Evolutionary conservation across 495 filamentous ascomycete species (phyloP).

Genomic region (Daldinia vernicosa): DNA sequence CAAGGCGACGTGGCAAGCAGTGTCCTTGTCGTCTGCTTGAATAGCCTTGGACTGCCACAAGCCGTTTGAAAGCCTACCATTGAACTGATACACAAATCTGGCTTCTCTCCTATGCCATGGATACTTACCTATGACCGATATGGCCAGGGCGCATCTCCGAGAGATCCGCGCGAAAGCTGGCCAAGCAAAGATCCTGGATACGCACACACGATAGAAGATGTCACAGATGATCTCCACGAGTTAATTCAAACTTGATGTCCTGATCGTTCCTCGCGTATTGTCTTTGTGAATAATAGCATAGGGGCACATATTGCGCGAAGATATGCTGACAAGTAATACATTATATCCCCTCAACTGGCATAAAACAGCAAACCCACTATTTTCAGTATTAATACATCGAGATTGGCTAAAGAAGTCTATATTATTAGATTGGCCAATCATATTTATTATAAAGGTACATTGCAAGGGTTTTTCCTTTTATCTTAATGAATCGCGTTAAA

Average conservation of each 20-base stretch:
- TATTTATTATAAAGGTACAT: too few relatives aligned
- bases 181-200: conserved; percentile 33
- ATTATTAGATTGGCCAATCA: too few relatives aligned
- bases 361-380: too few relatives aligned
- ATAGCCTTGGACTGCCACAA: conserved; percentile 25
- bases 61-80: conserved; percentile 28
- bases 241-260: conserved; percentile 24
- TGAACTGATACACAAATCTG: conserved; percentile 18
- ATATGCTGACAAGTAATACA: conserved; percentile 34
- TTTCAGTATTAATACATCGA: too few relatives aligned
- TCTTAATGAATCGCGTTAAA: too few relatives aligned
- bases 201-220: conserved; percentile 34
- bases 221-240: conserved; percentile 35
- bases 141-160: conserved; percentile 28
- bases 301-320: conserved; percentile 31
- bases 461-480: too few relatives aligned
- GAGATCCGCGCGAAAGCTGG: conserved; percentile 37
- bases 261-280: conserved; percentile 22
- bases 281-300: conserved; percentile 36
- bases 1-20: conserved; percentile 21
- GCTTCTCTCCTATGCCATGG: conserved; percentile 30
- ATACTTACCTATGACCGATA: conserved; percentile 37
- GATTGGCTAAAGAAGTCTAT: too few relatives aligned
- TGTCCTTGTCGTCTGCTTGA: conserved; percentile 28
- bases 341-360: too few relatives aligned